Conservation (phyloP, 1,139 yeast species). For the Kodamaea ohmeri region DNA sequence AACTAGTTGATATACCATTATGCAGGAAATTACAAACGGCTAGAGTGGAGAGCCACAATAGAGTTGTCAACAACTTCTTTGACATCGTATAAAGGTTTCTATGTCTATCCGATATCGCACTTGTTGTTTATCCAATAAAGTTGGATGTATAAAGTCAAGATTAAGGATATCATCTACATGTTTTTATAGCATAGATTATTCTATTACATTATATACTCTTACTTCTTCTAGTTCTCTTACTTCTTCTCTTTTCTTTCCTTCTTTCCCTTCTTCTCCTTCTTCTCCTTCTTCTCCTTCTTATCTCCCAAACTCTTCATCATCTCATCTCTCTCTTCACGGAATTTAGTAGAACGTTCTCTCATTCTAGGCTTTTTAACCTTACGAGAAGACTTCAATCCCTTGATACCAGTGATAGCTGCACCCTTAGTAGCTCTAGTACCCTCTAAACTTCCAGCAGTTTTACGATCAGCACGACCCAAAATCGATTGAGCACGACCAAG, state of each 20-base stretch:
- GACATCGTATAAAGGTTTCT: no score
- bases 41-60: no score
- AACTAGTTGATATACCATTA: no score
- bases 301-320: no score
- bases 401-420: conserved; percentile 54
- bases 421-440: conserved; percentile 83
- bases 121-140: no score
- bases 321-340: conserved; percentile 39
- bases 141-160: no score
- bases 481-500: conserved; percentile 75
- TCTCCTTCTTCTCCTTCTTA: conserved; percentile 15
- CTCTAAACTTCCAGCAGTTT: conserved; percentile 64
- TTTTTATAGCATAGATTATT: no score
- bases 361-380: conserved; percentile 61
- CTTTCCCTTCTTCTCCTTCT: conserved; percentile 1
- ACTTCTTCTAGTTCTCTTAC: neutral
- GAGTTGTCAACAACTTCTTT: no score
- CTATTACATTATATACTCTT: neutral
- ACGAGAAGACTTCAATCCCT: conserved; percentile 48
- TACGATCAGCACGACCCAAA: conserved; percentile 77
- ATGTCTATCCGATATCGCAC: no score
- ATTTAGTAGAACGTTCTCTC: conserved; percentile 63
- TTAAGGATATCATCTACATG: no score
- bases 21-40: no score
- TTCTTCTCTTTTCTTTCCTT: neutral